phyloP scores from a whole-genome alignment of 2,329 filamentous ascomycete genomes.

The Alternaria incomplexa region DNA sequence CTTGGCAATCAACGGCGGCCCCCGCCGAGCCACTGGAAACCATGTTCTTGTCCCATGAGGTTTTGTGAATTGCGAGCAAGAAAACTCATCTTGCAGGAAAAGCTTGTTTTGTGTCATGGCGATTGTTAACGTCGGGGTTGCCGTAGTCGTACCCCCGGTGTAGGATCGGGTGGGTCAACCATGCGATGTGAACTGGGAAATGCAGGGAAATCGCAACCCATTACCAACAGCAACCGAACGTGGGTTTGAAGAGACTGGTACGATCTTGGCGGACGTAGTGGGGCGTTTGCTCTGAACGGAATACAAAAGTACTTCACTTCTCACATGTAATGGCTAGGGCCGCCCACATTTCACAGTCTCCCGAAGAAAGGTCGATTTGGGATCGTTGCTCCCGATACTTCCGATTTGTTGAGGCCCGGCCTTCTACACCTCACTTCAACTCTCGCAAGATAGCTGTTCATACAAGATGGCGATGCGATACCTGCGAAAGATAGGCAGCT shows the following conservation, averaged over 20 bases:
- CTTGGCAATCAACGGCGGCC: slow-evolving; percentile 28
- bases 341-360: neutral
- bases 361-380: neutral
- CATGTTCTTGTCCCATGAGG: neutral
- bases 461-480: slow-evolving; percentile 20
- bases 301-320: slow-evolving; percentile 23
- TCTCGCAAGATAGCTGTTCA: neutral
- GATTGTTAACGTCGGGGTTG: neutral
- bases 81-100: slow-evolving; percentile 2
- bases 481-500: slow-evolving; percentile 33
- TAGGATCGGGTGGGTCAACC: neutral
- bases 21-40: neutral
- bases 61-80: neutral
- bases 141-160: neutral
- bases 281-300: slow-evolving; percentile 4
- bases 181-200: neutral
- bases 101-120: slow-evolving; percentile 9
- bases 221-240: slow-evolving; percentile 4
- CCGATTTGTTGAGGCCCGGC: neutral
- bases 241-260: slow-evolving; percentile 1
- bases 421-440: neutral
- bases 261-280: slow-evolving; percentile 26
- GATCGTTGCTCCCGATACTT: neutral
- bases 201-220: slow-evolving; percentile 1
- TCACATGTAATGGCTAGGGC: neutral